phyloP scores from a whole-genome alignment of 1,284 basidiomycete species.

The Sanghuangporus baumii region DNA sequence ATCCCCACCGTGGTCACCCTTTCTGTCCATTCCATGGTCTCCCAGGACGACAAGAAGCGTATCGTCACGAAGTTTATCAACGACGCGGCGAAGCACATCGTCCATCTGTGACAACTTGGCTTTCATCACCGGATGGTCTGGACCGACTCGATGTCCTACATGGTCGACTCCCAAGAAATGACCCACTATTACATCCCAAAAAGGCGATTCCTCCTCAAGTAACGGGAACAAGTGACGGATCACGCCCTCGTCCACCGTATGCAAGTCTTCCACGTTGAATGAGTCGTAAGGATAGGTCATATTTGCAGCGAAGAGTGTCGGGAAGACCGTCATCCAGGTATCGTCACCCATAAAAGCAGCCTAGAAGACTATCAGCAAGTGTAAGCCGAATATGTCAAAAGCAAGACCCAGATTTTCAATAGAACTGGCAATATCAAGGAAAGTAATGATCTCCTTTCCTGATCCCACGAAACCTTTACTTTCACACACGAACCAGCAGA shows the following conservation, averaged over 20 bases:
- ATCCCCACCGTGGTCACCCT: constrained; percentile 96
- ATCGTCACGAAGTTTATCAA: constrained; percentile 67
- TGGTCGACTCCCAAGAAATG: constrained; percentile 99
- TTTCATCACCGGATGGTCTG: constrained; percentile 83
- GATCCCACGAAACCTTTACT: background rate
- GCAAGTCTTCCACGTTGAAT: constrained; percentile 98
- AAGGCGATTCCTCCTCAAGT: constrained; percentile 43
- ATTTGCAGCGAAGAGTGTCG: constrained; percentile 63
- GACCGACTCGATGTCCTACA: constrained; percentile 91
- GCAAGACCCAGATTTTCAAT: background rate
- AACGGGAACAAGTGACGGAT: constrained; percentile 80
- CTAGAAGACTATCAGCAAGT: constrained; percentile 25
- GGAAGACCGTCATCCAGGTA: constrained; percentile 92
- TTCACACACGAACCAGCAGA: background rate
- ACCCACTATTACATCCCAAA: constrained; percentile 85
- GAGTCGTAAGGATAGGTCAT: constrained; percentile 87
- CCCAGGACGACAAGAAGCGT: constrained; percentile 90
- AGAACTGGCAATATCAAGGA: background rate
- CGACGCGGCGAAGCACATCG: constrained; percentile 66
- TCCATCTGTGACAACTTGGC: constrained; percentile 87
- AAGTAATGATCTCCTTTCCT: background rate
- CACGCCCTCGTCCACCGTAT: constrained; percentile 93
- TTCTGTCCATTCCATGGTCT: constrained; percentile 96
- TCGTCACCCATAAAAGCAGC: constrained; percentile 93
- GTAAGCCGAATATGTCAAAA: background rate